Evolutionary conservation across 2,329 filamentous ascomycete genomes (phyloP), one percentile per base, ranked within the genome.

Genomic region (Ophiostoma montium): DNA sequence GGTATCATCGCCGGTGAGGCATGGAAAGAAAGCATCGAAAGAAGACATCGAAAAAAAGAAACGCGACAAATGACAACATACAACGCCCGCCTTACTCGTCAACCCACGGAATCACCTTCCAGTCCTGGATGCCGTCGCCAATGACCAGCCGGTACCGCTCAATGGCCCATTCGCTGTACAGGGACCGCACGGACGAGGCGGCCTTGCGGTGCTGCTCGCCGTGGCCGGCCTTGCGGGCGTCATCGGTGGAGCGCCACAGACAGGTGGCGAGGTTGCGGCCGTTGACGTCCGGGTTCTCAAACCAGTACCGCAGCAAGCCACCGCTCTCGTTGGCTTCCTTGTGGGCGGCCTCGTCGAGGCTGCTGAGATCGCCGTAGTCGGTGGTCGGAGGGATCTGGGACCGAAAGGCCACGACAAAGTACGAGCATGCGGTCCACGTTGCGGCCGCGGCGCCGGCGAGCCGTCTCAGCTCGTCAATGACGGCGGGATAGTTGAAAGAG

Each of bases 251-350:
- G 54, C 76, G 69, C 79, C 80, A 84, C 52, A 84, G 62, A 62
- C 79, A 88, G 45, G 88, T 95, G 39, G 89, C 89, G 58, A 95
- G 65, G 66, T 95, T 95, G 59, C 78, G 71, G 53, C 82, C 73
- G 47, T 83, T 70, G 39, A 63, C 67, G 65, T 94, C 79, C 18
- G 83, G 81, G 32, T 68, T 71, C 2, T 87, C 86, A 63, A 94
- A 95, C 87, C 89, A 95, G 65, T 95, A 95, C 64, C 78, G 94
- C 60, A 95, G 66, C 60, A 95, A 75, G 0, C 87, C 87, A 6
- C 88, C 88, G 58, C 80, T 85, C 35, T 74, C 74, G 16, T 81
- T 82, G 12, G 89, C 89, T 62, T 95, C 88, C 21, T 76, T 72
- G 62, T 95, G 88, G 7, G 84, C 84, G 52, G 78, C 78, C 60